phyloP scores from a whole-genome alignment of 176 grass and related monocot genomes.

The Areca catechu region DNA sequence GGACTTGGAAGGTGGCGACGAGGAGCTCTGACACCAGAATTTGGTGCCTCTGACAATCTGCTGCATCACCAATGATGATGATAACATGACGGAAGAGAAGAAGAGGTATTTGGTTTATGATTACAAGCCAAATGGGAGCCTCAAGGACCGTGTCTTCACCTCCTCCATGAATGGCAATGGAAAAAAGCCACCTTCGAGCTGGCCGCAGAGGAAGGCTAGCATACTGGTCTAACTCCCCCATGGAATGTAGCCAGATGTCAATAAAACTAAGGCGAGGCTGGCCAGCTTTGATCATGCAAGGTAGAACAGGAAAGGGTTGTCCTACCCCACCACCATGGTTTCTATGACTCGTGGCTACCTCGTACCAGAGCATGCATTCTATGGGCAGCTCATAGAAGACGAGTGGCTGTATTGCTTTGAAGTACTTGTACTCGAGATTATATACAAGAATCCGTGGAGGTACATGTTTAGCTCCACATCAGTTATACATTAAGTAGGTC shows the following conservation, averaged over 20 bases:
- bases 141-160: conserved; percentile 61
- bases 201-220: conserved; percentile 52
- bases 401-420: conserved; percentile 96
- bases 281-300: conserved; percentile 70
- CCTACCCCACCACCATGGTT: conserved; percentile 79
- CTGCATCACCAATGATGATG: conserved; percentile 38
- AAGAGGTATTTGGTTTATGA: conserved; percentile 80
- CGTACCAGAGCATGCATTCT: conserved; percentile 75
- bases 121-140: conserved; percentile 85
- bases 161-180: background rate
- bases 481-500: no score
- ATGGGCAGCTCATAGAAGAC: conserved; percentile 83
- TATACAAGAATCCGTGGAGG: background rate
- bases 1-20: conserved; percentile 55
- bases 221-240: conserved; percentile 79
- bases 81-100: conserved; percentile 44
- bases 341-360: conserved; percentile 87
- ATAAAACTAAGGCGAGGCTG: conserved; percentile 65
- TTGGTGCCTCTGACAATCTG: conserved; percentile 69
- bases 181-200: conserved; percentile 18
- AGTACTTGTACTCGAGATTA: conserved; percentile 64
- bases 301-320: conserved; percentile 71
- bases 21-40: conserved; percentile 77
- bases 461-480: no score
- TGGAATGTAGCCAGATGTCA: conserved; percentile 87